phyloP scores from a whole-genome alignment of 2,329 filamentous ascomycete genomes.

The Nemania diffusa region DNA sequence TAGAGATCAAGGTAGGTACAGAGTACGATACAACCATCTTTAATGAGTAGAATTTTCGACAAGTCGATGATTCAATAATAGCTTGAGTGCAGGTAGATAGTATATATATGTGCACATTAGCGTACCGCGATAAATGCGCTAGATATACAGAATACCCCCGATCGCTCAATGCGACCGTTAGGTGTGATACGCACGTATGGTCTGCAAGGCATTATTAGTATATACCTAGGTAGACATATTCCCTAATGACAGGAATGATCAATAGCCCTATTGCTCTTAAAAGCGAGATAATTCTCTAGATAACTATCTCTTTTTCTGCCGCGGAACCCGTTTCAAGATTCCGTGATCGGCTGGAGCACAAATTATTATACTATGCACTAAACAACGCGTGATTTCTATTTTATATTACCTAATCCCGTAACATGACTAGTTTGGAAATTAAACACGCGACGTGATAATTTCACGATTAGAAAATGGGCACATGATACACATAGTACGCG shows the following conservation, averaged over 20 bases:
- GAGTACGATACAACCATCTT: no score
- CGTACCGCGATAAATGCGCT: no score
- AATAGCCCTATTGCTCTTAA: neutral
- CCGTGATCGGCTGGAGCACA: conserved; percentile 17
- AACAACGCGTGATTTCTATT: neutral
- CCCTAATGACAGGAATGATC: neutral
- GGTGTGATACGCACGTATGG: no score
- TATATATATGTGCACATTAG: no score
- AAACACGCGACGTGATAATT: neutral
- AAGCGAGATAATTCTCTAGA: neutral
- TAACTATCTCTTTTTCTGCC: neutral
- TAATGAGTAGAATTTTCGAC: neutral
- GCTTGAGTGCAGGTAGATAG: neutral
- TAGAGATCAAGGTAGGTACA: no score
- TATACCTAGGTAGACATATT: no score
- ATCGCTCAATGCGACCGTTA: no score
- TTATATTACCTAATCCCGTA: no score
- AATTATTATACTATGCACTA: neutral
- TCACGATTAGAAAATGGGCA: neutral
- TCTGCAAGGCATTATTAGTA: neutral
- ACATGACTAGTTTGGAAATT: conserved; percentile 20
- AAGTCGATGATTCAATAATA: neutral
- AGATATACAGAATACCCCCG: no score
- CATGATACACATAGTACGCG: neutral
- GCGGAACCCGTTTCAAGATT: conserved; percentile 11